A percentile compares a stretch with the other conserved stretches of the same genome.
Conservation (phyloP, 1,284 basidiomycete species). For the Puccinia polysora region DNA sequence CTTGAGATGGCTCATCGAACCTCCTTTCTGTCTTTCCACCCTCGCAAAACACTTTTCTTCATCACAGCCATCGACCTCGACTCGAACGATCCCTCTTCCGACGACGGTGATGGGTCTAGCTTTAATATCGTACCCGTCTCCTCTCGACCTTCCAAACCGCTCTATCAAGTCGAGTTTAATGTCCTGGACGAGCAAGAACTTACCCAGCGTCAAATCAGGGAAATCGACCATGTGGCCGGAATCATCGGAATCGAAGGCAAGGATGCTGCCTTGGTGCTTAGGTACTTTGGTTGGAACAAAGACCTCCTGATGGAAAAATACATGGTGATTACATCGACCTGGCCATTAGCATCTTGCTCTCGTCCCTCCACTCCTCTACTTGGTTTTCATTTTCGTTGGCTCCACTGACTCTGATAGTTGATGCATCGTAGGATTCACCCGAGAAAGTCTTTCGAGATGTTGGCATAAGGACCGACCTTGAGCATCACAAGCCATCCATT, state of each 20-base stretch:
- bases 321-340: too few species aligned
- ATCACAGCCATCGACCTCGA: not conserved
- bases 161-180: conserved; percentile 54
- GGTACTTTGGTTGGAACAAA: conserved; percentile 88
- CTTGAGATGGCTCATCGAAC: not conserved
- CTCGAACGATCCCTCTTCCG: not conserved
- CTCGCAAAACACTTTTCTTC: not conserved
- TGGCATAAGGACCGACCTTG: too few species aligned
- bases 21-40: not conserved
- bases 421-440: conserved; percentile 55
- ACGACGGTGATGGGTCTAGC: not conserved
- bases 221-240: conserved; percentile 72
- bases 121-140: not conserved
- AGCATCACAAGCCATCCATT: conserved; percentile 54
- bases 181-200: conserved; percentile 56
- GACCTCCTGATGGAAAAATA: conserved; percentile 65
- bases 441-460: conserved; percentile 66
- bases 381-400: not conserved
- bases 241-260: conserved; percentile 80
- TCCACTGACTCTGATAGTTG: too few species aligned
- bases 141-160: not conserved
- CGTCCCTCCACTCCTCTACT: too few species aligned
- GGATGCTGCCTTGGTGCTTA: conserved; percentile 68
- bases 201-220: conserved; percentile 68
- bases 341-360: too few species aligned